Evolutionary conservation across 2,329 filamentous ascomycete species (phyloP), one percentile per base, ranked within the genome.

Genomic region (Spiromastix sp.): DNA sequence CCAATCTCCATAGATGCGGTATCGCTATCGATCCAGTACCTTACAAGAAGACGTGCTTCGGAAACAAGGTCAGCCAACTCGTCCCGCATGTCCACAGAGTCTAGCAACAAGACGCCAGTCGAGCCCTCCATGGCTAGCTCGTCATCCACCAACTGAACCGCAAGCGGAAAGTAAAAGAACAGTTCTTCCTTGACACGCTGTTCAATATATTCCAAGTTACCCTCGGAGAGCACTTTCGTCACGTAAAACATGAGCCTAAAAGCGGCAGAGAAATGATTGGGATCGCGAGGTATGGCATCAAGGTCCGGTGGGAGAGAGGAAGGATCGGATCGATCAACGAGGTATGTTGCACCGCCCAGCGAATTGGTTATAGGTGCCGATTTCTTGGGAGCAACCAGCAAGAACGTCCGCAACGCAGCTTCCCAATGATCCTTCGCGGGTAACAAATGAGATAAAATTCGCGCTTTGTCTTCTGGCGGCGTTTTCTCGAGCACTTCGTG

Each of bases 201-300:
- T 25, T 55, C 45, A 5, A 63, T 33, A 21, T 47, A 43, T 10
- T 52, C 45, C 9, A 59, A 43, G 3, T 62, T 34, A 13, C 62
- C 54, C 2, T 54, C 55, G 12, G 61, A 59, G 20, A 86, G 52
- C 0, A 91, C 53, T 32, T 69, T 70, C 4, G 68, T 65, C 0
- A 76, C 71, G 53, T 86, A 94, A 32, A 80, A 67, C 1, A 80
- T 76, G 63, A 93, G 82, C 37, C 89, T 72, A 10, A 84, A 73
- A 1, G 85, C 76, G 36, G 82, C 66, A 2, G 85, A 85, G 20
- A 78, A 74, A 0, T 82, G 82, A 43, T 74, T 72, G 3, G 70
- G 64, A 51, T 94, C 86, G 28, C 79, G 68, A 20, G 62, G 52
- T 11, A 71, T 55, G 42, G 16, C 58, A 29, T 47, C 49, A 38